Evolutionary conservation across 768 basidiomycete species (phyloP).

Genomic region (Hypholoma sublateritium): DNA sequence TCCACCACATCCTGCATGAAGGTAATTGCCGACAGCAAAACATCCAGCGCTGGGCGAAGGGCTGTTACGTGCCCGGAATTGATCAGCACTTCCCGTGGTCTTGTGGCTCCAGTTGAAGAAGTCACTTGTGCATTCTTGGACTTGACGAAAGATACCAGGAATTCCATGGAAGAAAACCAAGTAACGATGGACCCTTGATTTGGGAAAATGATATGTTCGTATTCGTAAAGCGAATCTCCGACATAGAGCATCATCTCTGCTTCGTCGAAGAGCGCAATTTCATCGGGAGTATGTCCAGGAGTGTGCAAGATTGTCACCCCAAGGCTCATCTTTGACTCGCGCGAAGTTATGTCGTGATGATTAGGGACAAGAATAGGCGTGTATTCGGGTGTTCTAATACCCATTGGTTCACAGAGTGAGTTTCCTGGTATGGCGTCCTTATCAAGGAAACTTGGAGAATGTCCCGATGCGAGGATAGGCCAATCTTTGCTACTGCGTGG

Average conservation of each 20-base stretch:
- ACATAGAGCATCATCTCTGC: slow-evolving; percentile 53
- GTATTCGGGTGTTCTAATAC: slow-evolving; percentile 44
- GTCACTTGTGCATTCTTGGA: slow-evolving; percentile 16
- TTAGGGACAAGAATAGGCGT: slow-evolving; percentile 46
- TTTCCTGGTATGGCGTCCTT: slow-evolving; percentile 38
- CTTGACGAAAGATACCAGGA: slow-evolving; percentile 41
- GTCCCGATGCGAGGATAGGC: slow-evolving; percentile 46
- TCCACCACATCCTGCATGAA: slow-evolving; percentile 51
- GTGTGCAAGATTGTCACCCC: slow-evolving; percentile 50
- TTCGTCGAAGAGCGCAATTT: slow-evolving; percentile 52
- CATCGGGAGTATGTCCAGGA: slow-evolving; percentile 60
- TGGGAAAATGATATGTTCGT: slow-evolving; percentile 55
- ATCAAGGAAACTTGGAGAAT: slow-evolving; percentile 45
- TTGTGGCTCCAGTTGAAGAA: not conserved
- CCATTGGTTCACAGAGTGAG: slow-evolving; percentile 44
- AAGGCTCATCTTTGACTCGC: slow-evolving; percentile 22
- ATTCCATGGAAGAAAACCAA: slow-evolving; percentile 48
- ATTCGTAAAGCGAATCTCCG: slow-evolving; percentile 57
- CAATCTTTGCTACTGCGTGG: slow-evolving; percentile 34
- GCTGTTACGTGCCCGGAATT: slow-evolving; percentile 53
- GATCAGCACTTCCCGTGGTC: slow-evolving; percentile 33
- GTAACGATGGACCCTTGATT: slow-evolving; percentile 49
- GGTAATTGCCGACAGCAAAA: slow-evolving; percentile 36
- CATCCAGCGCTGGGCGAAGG: slow-evolving; percentile 42
- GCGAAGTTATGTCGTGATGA: slow-evolving; percentile 29